phyloP scores from a whole-genome alignment of 176 grass and related monocot species.

The Paspalum vaginatum region DNA sequence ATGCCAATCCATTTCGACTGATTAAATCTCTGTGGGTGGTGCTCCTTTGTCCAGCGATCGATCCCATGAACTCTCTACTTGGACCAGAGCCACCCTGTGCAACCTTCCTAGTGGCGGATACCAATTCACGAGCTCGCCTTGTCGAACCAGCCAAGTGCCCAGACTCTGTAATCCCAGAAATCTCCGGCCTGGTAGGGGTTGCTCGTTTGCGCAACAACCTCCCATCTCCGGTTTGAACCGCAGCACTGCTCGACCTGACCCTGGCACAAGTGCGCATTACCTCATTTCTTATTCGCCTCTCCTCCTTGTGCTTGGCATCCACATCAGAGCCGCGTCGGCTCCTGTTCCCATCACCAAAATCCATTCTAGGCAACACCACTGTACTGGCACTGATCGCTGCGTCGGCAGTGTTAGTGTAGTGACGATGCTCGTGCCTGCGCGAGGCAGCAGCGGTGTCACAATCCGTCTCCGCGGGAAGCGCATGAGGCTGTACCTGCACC shows the following conservation, averaged over 20 bases:
- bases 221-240: constrained; percentile 28
- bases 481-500: constrained; percentile 4
- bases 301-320: not conserved
- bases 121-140: not conserved
- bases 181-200: constrained; percentile 22
- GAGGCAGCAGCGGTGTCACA: not conserved
- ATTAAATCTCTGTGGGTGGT: constrained; percentile 5
- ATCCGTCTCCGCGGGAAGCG: not conserved
- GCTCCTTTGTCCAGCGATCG: not conserved
- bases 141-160: constrained; percentile 4
- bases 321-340: constrained; percentile 23
- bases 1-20: constrained; percentile 35
- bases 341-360: constrained; percentile 25
- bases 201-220: constrained; percentile 56
- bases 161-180: not conserved
- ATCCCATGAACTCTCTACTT: constrained; percentile 33
- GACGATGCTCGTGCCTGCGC: not conserved
- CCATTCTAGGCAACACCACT: constrained; percentile 26
- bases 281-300: constrained; percentile 17
- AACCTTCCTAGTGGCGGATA: constrained; percentile 8
- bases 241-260: constrained; percentile 35
- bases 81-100: constrained; percentile 13
- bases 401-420: not conserved
- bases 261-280: not conserved
- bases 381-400: constrained; percentile 2